Evolutionary conservation across 2,329 filamentous ascomycete species (phyloP), one percentile per base, ranked within the genome.

Genomic region (Talaromyces sp.): DNA sequence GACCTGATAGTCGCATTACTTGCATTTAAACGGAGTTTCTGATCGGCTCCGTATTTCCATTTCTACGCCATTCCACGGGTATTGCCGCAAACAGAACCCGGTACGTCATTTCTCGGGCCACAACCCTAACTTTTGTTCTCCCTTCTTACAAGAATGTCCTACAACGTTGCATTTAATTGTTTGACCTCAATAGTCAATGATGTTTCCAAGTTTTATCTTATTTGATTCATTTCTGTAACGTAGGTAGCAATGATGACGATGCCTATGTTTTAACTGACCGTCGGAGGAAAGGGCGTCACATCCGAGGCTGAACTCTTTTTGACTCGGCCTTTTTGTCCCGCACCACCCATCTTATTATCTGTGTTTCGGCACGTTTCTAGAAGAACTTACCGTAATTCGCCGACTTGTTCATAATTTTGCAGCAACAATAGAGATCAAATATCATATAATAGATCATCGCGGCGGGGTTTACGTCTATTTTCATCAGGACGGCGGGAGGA

Each of bases 61-160:
- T 45, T 45, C 52, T 33, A 56, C 52, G 52, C 22, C 52, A 15
- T 56, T 56, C 52, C 52, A 56, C 52, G 52, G 52, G 52, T 25
- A 39, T 37, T 56, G 52, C 52, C 33, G 52, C 52, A 56, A 56
- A 56, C 52, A 56, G 52, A 37, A 22, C 6, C 52, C 19, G 33
- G 10, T 54, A 56, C 52, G 52, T 56, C 52, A 56, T 56, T 37
- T 56, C 15, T 33, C 52, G 11, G 52, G 11, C 52, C 52, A 56
- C 33, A 56, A n/a, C 52, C 52, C 52, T 56, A 56, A 56, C 11
- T 56, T 6, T 22, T 56, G 11, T n/a, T 19, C 8, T 35, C 13
- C 11, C 9, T 54, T 17, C 35, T 1, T 37, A 37, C 52, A 37
- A 22, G 39, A 11, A 37, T 9, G 5, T 25, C 13, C 15, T 7